Base-by-base conservation (phyloP, 108 stramenopile species). In the Parmales sp. region DNA sequence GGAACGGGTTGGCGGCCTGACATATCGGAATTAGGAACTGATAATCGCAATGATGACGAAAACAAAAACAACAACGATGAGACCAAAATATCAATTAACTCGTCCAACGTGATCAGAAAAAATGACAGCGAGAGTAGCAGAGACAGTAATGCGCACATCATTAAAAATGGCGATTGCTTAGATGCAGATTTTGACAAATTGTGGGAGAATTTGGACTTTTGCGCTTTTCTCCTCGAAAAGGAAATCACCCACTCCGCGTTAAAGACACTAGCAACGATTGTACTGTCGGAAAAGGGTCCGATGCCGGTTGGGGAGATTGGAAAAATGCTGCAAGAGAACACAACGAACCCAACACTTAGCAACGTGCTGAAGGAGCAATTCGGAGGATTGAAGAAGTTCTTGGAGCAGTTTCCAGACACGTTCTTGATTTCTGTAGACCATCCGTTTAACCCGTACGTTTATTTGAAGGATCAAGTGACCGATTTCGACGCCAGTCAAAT, bases 381-480 rank as follows among this genome's bases (percentile, higher is more conserved):
- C 44, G 81, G 81, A 0, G 81, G 81, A 2, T 73, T 82, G 45
- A 82, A 82, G 71, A 80, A 78, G 45, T 82, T 82, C 39, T 31
- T 82, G 0, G 81, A 82, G 72, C 51, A 76, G 66, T 76, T 66
- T 65, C 76, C 76, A 4, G 75, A 69, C 6, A 68, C 67, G 19
- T 82, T 82, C 67, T 41, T 75, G 9, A 73, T 82, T 38, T 60
- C 63, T 37, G 45, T 50, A 11, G 81, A 82, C 74, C 81, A 82
- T 65, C 78, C 78, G 0, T 82, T 82, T 71, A 82, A 82, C 65
- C 81, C 81, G 4, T 77, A 80, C 60, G 78, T 82, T 22, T 82
- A 74, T 68, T 73, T 79, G 37, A 70, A 68, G 45, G 28, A n/a
- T 8, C 19, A 18, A 38, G 11, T 39, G 7, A 13, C 7, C n/a